A percentile compares a stretch with the other conserved stretches of the same genome.
These are phyloP conservation scores for Mitragyna speciosa DNA, from an alignment of 257 asterid species.

Conservation along the genomic window DNA sequence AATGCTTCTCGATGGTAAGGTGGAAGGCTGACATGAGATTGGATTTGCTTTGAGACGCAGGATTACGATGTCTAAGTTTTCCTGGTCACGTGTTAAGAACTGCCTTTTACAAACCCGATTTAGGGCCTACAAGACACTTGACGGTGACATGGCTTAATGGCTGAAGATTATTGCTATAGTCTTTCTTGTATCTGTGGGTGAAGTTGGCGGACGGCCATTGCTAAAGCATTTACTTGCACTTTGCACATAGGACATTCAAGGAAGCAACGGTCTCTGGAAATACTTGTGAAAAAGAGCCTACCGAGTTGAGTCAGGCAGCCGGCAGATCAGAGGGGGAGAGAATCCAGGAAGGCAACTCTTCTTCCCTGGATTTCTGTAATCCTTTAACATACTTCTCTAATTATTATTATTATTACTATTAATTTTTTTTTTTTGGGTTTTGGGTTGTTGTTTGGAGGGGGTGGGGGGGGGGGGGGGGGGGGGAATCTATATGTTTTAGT, in stretches of 20 bases:
- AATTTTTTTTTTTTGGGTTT: background rate
- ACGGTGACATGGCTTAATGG: background rate
- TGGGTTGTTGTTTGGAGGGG: too few relatives aligned
- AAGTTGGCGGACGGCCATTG: background rate
- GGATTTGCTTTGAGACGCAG: background rate
- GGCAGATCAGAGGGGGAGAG: background rate
- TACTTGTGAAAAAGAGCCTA: background rate
- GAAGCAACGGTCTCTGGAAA: background rate
- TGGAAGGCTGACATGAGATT: background rate
- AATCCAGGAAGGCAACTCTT: background rate
- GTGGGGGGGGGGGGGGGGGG: conserved; percentile 3
- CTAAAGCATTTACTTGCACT: background rate
- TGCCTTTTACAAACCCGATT: background rate
- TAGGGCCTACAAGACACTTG: background rate
- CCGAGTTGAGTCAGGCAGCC: background rate
- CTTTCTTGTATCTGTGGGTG: conserved; percentile 9
- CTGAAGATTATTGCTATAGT: background rate
- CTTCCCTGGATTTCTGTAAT: conserved; percentile 13
- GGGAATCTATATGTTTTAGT: conserved; percentile 15
- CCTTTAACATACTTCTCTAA: conserved; percentile 11
- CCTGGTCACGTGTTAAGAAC: too few relatives aligned
- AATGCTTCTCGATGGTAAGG: conserved; percentile 11
- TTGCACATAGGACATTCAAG: background rate
- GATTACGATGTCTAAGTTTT: background rate
- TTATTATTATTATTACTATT: too few relatives aligned